Percentiles rank a stretch among this genome's conserved stretches.
These are phyloP conservation scores for Fusarium illudens DNA, from an alignment of 2,329 filamentous ascomycete species.

Conservation along the genomic window DNA sequence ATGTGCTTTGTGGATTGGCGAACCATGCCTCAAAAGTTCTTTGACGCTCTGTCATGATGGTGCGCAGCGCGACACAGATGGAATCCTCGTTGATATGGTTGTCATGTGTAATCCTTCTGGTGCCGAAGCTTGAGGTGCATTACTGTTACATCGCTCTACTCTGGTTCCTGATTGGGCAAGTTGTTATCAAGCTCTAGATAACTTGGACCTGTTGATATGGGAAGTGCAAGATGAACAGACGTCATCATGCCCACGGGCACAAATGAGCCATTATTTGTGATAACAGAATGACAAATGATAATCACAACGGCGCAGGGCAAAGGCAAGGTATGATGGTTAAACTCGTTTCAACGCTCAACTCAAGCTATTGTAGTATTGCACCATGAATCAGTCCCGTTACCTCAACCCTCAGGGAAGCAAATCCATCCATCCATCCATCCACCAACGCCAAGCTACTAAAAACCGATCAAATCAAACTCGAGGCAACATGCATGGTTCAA, in stretches of 20 bases:
- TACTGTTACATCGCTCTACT: no score
- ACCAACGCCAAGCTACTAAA: slow-evolving; percentile 43
- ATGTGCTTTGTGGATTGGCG: no score
- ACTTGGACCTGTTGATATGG: not conserved
- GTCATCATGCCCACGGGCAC: no score
- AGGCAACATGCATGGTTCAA: slow-evolving; percentile 7
- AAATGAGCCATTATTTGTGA: no score
- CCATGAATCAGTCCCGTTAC: slow-evolving; percentile 22
- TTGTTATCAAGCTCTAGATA: not conserved
- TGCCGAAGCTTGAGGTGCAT: no score
- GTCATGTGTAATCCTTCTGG: no score
- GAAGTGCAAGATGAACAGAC: no score
- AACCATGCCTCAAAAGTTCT: no score
- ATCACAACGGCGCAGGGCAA: not conserved
- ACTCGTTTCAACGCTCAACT: slow-evolving; percentile 31
- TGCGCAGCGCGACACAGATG: no score
- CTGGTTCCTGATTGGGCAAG: no score
- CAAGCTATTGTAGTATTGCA: slow-evolving; percentile 31
- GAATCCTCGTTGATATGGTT: no score
- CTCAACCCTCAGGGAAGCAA: slow-evolving; percentile 24
- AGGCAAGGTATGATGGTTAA: slow-evolving; percentile 4
- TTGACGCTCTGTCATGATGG: no score
- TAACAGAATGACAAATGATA: not conserved
- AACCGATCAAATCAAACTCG: slow-evolving; percentile 28
- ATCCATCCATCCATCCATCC: slow-evolving; percentile 35